Evolutionary conservation across 495 filamentous ascomycete species (phyloP).

Genomic region (Alectoria sarmentosa): DNA sequence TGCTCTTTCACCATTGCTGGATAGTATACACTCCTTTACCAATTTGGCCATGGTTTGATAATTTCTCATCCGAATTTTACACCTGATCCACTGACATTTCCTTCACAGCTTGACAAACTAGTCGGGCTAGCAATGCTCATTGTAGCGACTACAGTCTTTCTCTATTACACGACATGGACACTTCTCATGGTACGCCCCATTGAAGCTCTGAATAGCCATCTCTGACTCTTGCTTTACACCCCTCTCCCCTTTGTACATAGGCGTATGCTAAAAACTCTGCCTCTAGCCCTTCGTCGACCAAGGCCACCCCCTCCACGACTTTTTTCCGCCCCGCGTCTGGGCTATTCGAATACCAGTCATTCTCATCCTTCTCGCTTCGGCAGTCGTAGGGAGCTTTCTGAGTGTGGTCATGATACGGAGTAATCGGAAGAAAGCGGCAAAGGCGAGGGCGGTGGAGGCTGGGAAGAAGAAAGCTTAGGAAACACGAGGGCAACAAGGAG

Average conservation of each 20-base stretch:
- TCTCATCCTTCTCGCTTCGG: conserved; percentile 81
- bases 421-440: conserved; percentile 93
- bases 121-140: conserved; percentile 97
- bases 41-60: conserved; percentile 14
- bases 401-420: conserved; percentile 98
- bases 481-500: background rate
- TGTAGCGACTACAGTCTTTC: conserved; percentile 88
- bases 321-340: conserved; percentile 98
- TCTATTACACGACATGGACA: conserved; percentile 98
- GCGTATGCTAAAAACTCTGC: conserved; percentile 12
- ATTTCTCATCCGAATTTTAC: background rate
- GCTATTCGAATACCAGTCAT: conserved; percentile 98
- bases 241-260: background rate
- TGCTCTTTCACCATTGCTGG: background rate
- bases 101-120: conserved; percentile 78
- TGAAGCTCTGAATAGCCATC: background rate
- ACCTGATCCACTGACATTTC: background rate
- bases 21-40: conserved; percentile 16
- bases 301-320: conserved; percentile 83
- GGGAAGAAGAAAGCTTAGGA: conserved; percentile 56
- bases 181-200: conserved; percentile 71
- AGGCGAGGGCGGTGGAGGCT: conserved; percentile 68
- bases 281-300: conserved; percentile 90
- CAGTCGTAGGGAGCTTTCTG: conserved; percentile 94
- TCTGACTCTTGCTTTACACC: conserved; percentile 2